Evolutionary conservation across 2,329 filamentous ascomycete genomes (phyloP), one percentile per base, ranked within the genome.

Genomic region (Boeremia lycopersici): DNA sequence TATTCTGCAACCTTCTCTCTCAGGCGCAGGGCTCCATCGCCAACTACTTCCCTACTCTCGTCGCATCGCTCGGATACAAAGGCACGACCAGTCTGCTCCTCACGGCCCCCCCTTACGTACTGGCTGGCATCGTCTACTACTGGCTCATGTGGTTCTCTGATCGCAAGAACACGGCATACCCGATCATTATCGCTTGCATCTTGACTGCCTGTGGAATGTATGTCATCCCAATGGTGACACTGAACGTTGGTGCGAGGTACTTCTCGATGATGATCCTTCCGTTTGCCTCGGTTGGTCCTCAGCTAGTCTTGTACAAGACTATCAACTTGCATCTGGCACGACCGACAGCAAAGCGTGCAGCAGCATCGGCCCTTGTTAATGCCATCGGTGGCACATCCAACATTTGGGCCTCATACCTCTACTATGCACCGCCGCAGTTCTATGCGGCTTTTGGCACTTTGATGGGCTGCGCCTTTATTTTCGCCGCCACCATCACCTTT

Each of bases 61-160:
- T 82, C 0, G 70, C 71, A 19, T 83, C 82, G 0, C 78, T 85
- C n/a, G 81, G 81, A 34, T 84, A 83, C 60, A 66, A 54, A 35
- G 81, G 82, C 51, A 79, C 83, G 1, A 79, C 79, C 0, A 84
- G 82, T 1, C 72, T 84, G 26, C 75, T 85, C 19, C 79, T 85
- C 77, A 83, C 79, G 64, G 75, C 82, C 3, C 83, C 83, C 1
- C 84, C 84, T 1, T 86, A 84, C 81, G 76, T 81, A 2, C 85
- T 85, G 26, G 61, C 61, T 10, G 62, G 59, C 59, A 70, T 86
- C 13, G 69, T 86, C 30, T 85, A 64, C 44, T 64, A 79, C 38
- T 52, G 76, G 53, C 55, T 64, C 40, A 65, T 80, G 40, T 63
- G 62, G 15, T 78, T 80, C 42, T 80, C 79, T 7, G 79, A 81